Conservation (phyloP, 805 yeast species). For the Candida odintsovae region DNA sequence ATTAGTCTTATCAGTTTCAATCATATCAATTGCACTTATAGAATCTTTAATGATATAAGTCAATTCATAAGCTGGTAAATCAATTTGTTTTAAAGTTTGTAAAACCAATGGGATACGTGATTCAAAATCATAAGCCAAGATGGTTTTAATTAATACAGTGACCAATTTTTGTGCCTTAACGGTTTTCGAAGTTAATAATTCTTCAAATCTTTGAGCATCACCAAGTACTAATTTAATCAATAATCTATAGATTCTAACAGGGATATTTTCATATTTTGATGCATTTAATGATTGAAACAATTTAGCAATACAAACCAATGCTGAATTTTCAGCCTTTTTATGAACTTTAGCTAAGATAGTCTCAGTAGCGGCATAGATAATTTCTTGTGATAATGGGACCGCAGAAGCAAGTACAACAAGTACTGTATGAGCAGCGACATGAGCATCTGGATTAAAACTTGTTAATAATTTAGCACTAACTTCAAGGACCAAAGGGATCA, state of each 20-base stretch:
- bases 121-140: constrained; percentile 37
- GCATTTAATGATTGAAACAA: constrained; percentile 42
- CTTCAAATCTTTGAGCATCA: constrained; percentile 20
- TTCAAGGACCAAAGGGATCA: constrained; percentile 55
- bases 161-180: constrained; percentile 35
- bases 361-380: constrained; percentile 55
- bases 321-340: constrained; percentile 34
- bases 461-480: constrained; percentile 49
- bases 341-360: constrained; percentile 47
- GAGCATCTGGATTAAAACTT: constrained; percentile 50
- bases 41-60: constrained; percentile 33
- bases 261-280: constrained; percentile 34
- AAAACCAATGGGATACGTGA: constrained; percentile 29
- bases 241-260: constrained; percentile 31
- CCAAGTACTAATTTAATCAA: constrained; percentile 23
- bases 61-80: constrained; percentile 32
- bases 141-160: constrained; percentile 37
- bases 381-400: constrained; percentile 51
- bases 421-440: constrained; percentile 78
- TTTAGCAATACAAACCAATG: constrained; percentile 41
- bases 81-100: constrained; percentile 27
- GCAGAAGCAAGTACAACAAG: constrained; percentile 74
- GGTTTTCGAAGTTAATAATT: constrained; percentile 23
- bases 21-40: constrained; percentile 28
- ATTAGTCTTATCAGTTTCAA: constrained; percentile 32